These are phyloP conservation scores for Fagopyrum homotropicum DNA, from an alignment of 148 eudicot species.

Conservation along the genomic window DNA sequence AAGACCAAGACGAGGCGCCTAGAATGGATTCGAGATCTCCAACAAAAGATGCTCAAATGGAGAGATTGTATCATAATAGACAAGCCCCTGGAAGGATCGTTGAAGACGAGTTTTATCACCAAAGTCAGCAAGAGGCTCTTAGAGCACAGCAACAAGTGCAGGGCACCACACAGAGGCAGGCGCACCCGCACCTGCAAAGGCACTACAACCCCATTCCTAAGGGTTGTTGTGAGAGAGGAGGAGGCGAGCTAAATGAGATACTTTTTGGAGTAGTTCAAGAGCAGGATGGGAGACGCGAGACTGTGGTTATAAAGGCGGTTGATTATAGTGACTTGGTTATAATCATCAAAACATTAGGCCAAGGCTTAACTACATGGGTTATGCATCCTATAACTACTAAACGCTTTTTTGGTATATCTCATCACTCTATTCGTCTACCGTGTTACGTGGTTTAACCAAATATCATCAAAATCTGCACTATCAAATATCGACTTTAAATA, in stretches of 20 bases:
- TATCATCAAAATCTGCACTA: not conserved
- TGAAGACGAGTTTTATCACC: conserved; percentile 44
- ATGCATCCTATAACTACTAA: conserved; percentile 26
- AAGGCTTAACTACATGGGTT: conserved; percentile 75
- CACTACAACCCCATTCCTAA: conserved; percentile 29
- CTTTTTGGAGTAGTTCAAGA: conserved; percentile 91
- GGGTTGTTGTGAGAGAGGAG: conserved; percentile 74
- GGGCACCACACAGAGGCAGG: not conserved
- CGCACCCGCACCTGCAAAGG: not conserved
- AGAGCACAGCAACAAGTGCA: not conserved
- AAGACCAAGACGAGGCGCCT: conserved; percentile 81
- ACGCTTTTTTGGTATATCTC: too few species aligned
- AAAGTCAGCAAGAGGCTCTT: conserved; percentile 26
- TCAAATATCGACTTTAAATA: not conserved
- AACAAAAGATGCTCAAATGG: conserved; percentile 67
- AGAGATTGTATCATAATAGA: conserved; percentile 13
- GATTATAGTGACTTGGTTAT: conserved; percentile 37
- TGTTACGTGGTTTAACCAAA: not conserved
- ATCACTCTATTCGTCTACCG: too few species aligned
- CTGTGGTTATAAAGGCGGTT: conserved; percentile 55
- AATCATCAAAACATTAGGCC: conserved; percentile 32
- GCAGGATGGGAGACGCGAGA: conserved; percentile 34
- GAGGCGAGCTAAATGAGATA: conserved; percentile 60
- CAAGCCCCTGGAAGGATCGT: conserved; percentile 44
- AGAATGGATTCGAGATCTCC: conserved; percentile 66